These are phyloP conservation scores for Blakeslea trispora DNA, from an alignment of 371 early-diverging fungal genomes.

Conservation along the genomic window DNA sequence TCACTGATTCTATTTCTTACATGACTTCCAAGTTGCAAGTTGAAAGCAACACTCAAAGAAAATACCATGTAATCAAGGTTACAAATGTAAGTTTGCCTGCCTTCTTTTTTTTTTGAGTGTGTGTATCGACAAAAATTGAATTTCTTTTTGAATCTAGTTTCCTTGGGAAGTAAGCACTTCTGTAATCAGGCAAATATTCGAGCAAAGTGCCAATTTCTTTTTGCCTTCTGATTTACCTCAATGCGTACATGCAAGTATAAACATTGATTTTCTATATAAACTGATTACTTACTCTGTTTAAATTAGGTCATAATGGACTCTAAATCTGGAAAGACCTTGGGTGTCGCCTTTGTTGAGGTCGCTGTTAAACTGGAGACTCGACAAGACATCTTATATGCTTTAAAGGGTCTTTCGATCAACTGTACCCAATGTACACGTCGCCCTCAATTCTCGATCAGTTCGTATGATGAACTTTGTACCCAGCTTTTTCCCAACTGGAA, in stretches of 20 bases:
- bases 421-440: slow-evolving; percentile 16
- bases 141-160: slow-evolving; percentile 2
- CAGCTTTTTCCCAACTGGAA: slow-evolving; percentile 14
- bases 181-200: not conserved
- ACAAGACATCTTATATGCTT: not conserved
- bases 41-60: not conserved
- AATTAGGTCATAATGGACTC: slow-evolving; percentile 25
- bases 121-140: too few relatives aligned
- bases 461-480: slow-evolving; percentile 17
- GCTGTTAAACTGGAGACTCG: not conserved
- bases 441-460: not conserved
- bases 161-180: slow-evolving; percentile 9
- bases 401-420: not conserved
- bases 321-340: slow-evolving; percentile 15
- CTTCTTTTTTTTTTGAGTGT: too few relatives aligned
- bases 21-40: not conserved
- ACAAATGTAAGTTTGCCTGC: slow-evolving; percentile 7
- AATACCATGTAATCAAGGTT: slow-evolving; percentile 4
- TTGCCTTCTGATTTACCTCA: slow-evolving; percentile 10
- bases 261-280: not conserved
- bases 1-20: slow-evolving; percentile 7
- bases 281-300: not conserved
- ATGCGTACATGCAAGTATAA: slow-evolving; percentile 15
- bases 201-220: not conserved
- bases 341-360: slow-evolving; percentile 15